Conservation (phyloP, 345 rosid genomes). For the Eucalyptus tenuipes region DNA sequence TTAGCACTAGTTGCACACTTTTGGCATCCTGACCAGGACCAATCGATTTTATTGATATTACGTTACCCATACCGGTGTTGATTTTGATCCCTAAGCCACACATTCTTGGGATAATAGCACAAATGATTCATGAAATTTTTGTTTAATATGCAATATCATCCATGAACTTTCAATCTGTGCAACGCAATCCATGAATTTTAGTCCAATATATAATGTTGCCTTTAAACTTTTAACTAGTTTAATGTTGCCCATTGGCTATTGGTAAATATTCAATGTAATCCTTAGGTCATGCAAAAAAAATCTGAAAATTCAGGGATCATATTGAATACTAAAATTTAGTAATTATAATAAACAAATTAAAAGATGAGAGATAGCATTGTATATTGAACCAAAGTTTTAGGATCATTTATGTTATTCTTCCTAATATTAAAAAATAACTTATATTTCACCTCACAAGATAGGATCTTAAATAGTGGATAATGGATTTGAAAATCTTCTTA, state of each 20-base stretch:
- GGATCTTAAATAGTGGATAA: background rate
- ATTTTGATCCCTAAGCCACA: background rate
- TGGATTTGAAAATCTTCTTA: background rate
- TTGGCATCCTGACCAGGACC: background rate
- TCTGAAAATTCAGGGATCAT: rapidly evolving
- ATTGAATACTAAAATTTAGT: background rate
- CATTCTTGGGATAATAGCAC: background rate
- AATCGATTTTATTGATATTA: background rate
- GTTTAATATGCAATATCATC: background rate
- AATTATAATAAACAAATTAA: background rate
- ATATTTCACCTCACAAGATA: background rate
- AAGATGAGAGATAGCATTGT: background rate
- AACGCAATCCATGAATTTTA: too few species aligned
- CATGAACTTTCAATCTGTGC: background rate
- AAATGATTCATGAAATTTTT: rapidly evolving
- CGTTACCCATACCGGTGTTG: background rate
- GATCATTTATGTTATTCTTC: background rate
- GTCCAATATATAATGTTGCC: too few species aligned
- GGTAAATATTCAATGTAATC: background rate
- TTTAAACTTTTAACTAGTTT: too few species aligned
- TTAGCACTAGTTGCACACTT: background rate
- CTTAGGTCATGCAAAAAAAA: background rate
- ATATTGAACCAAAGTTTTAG: rapidly evolving
- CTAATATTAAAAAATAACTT: background rate
- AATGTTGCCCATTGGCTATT: too few species aligned